Evolutionary conservation across 169 alveolate genomes (phyloP).

Genomic region (Cryptosporidium viatorum): DNA sequence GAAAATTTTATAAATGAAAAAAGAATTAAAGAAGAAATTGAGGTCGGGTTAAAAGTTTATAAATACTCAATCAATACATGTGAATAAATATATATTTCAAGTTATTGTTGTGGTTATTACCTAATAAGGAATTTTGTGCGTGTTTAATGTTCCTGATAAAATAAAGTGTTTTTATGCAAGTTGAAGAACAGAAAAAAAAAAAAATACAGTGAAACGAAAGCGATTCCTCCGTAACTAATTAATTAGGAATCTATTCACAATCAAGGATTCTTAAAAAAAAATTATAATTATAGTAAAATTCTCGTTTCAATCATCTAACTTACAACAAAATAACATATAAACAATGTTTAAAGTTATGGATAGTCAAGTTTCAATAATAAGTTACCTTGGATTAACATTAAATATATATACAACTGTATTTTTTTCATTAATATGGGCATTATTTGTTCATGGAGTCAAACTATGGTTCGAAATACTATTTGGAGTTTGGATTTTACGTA

Average conservation of each 20-base stretch:
- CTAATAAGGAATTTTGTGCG: background rate
- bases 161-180: background rate
- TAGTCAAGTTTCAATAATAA: conserved; percentile 15
- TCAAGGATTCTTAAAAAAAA: background rate
- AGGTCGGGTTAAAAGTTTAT: no score
- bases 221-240: background rate
- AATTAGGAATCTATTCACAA: background rate
- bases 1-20: no score
- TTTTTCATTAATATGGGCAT: conserved; percentile 21
- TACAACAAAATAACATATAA: no score
- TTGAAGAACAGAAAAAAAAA: no score
- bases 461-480: background rate
- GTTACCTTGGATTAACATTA: background rate
- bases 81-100: background rate
- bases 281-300: background rate
- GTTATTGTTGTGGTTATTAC: no score
- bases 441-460: background rate
- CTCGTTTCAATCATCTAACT: background rate
- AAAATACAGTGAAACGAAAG: no score
- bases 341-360: background rate
- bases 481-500: conserved; percentile 28
- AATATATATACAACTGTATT: conserved; percentile 25
- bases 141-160: no score
- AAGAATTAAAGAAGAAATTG: background rate
- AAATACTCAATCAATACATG: background rate